Evolutionary conservation across 2,329 filamentous ascomycete genomes (phyloP), one percentile per base, ranked within the genome.

Genomic region (Trichoderma brevicompactum): DNA sequence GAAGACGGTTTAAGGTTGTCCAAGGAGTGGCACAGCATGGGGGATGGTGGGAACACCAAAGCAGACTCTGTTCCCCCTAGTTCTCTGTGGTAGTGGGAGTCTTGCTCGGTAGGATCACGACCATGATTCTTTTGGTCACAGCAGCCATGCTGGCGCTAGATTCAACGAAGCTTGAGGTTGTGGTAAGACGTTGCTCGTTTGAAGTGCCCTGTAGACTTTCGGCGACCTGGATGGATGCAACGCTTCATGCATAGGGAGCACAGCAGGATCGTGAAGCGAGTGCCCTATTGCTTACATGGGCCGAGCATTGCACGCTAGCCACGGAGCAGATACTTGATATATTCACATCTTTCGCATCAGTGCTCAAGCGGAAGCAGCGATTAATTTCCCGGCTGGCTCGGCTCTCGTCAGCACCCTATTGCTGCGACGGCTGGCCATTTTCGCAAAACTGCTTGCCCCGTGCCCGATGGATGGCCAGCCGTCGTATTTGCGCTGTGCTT

Each of bases 141-240:
- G 19, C 38, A 43, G 15, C 56, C 46, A 7, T 36, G 7, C 44
- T 28, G 23, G 23, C 23, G 23, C 23, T 50, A 19, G 56, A 60
- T 60, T 10, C 19, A n/a, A 40, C 56, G 34, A 60, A 12, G 34
- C 56, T 32, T 40, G 12, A 49, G 34, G 55, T 50, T 32, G 19
- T 49, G 44, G 56, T 60, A 60, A 60, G 44, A 60, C 56, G 56
- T 19, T 3, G 23, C 36, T 50, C 50, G 56, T 60, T 32, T 48
- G 13, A 41, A 17, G 23, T 32, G 36, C 19, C 46, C n/a, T 40
- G 56, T 49, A 60, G 44, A 50, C 56, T 19, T 28, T 50, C 34
- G 19, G 19, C 6, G 34, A 28, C 46, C 23, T 41, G 44, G 46
- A 50, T 36, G 23, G 28, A 60, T 60, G 44, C 46, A 60, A 60